Percentiles rank a stretch among this genome's conserved stretches.
phyloP scores from a whole-genome alignment of 1,139 yeast species.

The Saccharomyces hybrid region DNA sequence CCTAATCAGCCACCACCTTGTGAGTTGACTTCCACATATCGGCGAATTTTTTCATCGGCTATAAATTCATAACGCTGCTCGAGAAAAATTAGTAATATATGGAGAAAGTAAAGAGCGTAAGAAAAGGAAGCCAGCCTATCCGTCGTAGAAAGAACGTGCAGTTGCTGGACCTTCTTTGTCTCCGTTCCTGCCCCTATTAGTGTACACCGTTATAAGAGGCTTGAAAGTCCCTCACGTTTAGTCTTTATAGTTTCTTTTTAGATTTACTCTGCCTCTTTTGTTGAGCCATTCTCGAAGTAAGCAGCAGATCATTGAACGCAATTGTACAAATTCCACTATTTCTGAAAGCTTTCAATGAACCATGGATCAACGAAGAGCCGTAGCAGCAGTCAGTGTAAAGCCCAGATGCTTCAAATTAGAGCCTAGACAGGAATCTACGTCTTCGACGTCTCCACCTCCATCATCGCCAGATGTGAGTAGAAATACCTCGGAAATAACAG shows the following conservation, averaged over 20 bases:
- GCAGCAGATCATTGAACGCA: background rate
- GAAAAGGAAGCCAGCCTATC: background rate
- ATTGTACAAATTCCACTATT: background rate
- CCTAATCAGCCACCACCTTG: background rate
- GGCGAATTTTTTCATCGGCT: background rate
- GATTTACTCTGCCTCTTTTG: background rate
- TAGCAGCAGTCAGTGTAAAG: background rate
- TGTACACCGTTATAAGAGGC: background rate
- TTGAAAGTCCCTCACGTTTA: background rate
- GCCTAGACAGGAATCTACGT: constrained; percentile 6
- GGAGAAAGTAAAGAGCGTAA: background rate
- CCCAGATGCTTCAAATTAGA: constrained; percentile 10
- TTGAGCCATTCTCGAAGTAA: background rate
- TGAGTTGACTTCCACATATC: background rate
- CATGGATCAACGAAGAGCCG: background rate
- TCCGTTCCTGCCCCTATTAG: background rate
- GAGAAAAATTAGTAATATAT: background rate
- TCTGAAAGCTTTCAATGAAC: background rate
- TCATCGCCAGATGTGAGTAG: background rate
- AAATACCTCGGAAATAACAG: constrained; percentile 5
- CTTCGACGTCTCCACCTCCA: background rate
- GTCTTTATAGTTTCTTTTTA: background rate
- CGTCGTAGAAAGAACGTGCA: background rate
- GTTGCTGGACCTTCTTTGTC: background rate
- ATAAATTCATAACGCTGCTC: background rate